Conservation (phyloP, 1,284 basidiomycete species). For the Ustilago loliicola region DNA sequence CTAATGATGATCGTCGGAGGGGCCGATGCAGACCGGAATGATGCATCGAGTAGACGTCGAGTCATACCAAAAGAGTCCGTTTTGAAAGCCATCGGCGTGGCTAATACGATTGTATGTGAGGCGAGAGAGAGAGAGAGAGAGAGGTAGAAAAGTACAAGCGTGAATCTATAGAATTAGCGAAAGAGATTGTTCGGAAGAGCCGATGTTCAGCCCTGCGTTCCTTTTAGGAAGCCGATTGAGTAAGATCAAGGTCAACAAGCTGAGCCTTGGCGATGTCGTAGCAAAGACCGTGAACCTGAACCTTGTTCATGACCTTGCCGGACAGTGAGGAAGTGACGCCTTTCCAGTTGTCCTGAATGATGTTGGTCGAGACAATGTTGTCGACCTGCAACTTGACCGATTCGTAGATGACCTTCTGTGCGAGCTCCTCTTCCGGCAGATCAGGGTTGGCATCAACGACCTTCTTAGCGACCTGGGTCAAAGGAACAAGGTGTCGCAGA, state of each 20-base stretch:
- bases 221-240: constrained; percentile 22
- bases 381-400: constrained; percentile 81
- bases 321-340: constrained; percentile 73
- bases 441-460: constrained; percentile 42
- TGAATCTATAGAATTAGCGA: constrained; percentile 11
- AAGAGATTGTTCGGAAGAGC: constrained; percentile 2
- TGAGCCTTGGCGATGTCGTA: constrained; percentile 63
- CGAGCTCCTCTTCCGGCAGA: constrained; percentile 35
- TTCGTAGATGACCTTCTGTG: constrained; percentile 54
- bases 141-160: constrained; percentile 11
- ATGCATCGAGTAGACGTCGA: neutral
- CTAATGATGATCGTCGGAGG: neutral
- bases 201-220: neutral
- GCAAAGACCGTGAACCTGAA: constrained; percentile 60
- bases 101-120: constrained; percentile 12
- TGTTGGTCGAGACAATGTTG: constrained; percentile 78
- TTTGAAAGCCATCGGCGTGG: neutral
- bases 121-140: constrained; percentile 1
- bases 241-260: constrained; percentile 47
- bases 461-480: constrained; percentile 59
- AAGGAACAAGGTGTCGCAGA: constrained; percentile 61
- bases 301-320: constrained; percentile 64
- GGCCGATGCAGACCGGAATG: neutral
- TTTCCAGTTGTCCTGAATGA: constrained; percentile 81
- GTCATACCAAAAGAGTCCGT: no score